Base-by-base conservation (phyloP, 1,139 yeast species). In the Candida buenavistaensis region DNA sequence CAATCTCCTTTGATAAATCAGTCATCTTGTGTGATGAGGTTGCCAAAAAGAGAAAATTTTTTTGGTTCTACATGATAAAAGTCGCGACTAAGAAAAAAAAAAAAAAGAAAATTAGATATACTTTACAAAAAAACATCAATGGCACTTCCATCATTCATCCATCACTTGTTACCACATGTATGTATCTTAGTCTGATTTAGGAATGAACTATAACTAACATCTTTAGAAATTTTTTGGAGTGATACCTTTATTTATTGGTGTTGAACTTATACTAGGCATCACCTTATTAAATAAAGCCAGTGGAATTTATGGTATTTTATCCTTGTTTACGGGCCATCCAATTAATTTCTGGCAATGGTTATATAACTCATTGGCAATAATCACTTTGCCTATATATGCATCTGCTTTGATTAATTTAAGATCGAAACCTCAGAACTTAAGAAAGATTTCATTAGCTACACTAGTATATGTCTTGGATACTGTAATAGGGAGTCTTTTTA, bases 241-340 rank as follows among this genome's bases (percentile, higher is more conserved):
- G 28, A 60, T 88, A 15, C 97, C 97, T 3, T 72, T 92, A 27
- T 87, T 83, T 53, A 72, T 86, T 23, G 97, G 97, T 7, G 95
- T 89, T 15, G 97, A 92, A 57, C 57, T 88, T 9, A 77, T 86
- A 15, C 66, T 89, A n/a, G 84, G 88, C 2, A 68, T 85, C 24
- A 83, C 94, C 14, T 76, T 89, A 30, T 72, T 90, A 48, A 90
- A 92, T 64, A 90, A 90, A 57, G 88, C 92, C 43, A 82, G 95
- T 38, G 97, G 97, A 7, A 68, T 82, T 17, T 92, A 83, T 58
- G 98, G 97, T 19, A 68, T 90, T 26, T 66, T 90, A 23, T 89
- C 97, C 1, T 62, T 92, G 28, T 75, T 92, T 52, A 90, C 97
- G 0, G 94, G 96, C 2, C 96, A 89, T 52, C 95, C 94, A 2